Evolutionary conservation across 805 yeast species (phyloP).

Genomic region (Kuraishia borneana): DNA sequence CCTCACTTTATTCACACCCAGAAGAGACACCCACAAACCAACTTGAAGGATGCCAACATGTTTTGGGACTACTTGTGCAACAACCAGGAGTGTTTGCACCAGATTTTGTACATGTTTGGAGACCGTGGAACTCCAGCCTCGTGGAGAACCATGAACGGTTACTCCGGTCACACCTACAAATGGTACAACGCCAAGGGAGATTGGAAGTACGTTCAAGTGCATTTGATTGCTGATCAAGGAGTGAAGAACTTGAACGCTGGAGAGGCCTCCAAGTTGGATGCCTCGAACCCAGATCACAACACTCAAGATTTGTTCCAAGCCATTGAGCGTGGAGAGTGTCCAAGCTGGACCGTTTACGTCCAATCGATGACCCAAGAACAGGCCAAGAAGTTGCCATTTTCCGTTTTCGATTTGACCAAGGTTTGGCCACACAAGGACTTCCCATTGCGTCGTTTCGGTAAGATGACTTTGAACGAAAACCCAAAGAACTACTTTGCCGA

Average conservation of each 20-base stretch:
- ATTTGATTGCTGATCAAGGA: slow-evolving; percentile 53
- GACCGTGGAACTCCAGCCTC: slow-evolving; percentile 79
- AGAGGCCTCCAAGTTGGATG: slow-evolving; percentile 57
- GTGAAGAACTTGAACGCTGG: slow-evolving; percentile 40
- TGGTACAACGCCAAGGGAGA: slow-evolving; percentile 69
- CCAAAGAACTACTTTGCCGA: slow-evolving; percentile 84
- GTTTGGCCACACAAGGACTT: slow-evolving; percentile 84
- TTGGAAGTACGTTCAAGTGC: slow-evolving; percentile 73
- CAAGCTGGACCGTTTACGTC: slow-evolving; percentile 77
- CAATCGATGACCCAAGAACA: slow-evolving; percentile 82
- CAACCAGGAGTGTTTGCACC: slow-evolving; percentile 69
- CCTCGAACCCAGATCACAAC: slow-evolving; percentile 74
- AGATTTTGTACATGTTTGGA: slow-evolving; percentile 60
- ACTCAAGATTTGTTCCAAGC: slow-evolving; percentile 72
- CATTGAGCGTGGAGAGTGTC: slow-evolving; percentile 67
- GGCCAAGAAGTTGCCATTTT: slow-evolving; percentile 64
- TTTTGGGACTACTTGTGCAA: slow-evolving; percentile 75
- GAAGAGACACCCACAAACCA: slow-evolving; percentile 76
- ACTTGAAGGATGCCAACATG: slow-evolving; percentile 70
- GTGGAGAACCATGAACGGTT: slow-evolving; percentile 72
- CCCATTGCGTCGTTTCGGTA: slow-evolving; percentile 83
- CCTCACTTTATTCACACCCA: slow-evolving; percentile 86
- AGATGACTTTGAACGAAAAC: slow-evolving; percentile 67
- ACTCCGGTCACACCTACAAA: slow-evolving; percentile 77
- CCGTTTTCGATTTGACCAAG: slow-evolving; percentile 84